Evolutionary conservation across 73 alveolate genomes (phyloP).

Genomic region (Breviolum minutum): DNA sequence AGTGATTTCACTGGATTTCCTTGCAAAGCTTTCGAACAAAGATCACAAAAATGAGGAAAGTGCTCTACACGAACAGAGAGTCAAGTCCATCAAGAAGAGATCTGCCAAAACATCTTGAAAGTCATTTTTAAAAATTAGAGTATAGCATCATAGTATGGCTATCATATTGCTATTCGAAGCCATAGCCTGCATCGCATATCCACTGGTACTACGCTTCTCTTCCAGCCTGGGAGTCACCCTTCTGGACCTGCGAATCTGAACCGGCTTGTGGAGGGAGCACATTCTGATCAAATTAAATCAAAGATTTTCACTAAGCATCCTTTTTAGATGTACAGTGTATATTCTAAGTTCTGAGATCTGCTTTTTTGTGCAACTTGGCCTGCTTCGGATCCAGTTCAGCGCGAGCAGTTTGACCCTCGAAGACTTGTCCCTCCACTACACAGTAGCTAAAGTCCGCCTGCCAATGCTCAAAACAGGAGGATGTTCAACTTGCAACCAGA

Average conservation of each 20-base stretch:
- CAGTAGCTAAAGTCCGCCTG: slow-evolving; percentile 82
- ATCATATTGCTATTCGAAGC: too few species aligned
- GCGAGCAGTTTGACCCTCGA: slow-evolving; percentile 4
- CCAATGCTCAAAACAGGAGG: not conserved
- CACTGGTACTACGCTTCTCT: not conserved
- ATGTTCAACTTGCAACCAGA: not conserved
- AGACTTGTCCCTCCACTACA: slow-evolving; percentile 14
- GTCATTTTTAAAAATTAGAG: too few species aligned
- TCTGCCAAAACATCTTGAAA: too few species aligned
- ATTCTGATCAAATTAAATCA: too few species aligned
- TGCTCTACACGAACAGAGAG: not conserved
- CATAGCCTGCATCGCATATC: too few species aligned
- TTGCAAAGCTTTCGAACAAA: not conserved
- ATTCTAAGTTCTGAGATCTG: not conserved
- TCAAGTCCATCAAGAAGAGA: too few species aligned
- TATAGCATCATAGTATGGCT: too few species aligned
- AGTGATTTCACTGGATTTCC: too few species aligned
- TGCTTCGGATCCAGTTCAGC: slow-evolving; percentile 58
- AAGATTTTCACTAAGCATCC: too few species aligned
- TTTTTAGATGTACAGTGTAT: too few species aligned
- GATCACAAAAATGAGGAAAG: not conserved
- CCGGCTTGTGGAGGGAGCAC: too few species aligned
- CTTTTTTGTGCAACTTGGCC: slow-evolving; percentile 18
- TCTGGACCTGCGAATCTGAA: slow-evolving; percentile 11
- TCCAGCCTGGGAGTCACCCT: slow-evolving; percentile 8